These are phyloP conservation scores for Debaryomyces coudertii DNA, from an alignment of 1,139 yeast genomes.

Conservation along the genomic window DNA sequence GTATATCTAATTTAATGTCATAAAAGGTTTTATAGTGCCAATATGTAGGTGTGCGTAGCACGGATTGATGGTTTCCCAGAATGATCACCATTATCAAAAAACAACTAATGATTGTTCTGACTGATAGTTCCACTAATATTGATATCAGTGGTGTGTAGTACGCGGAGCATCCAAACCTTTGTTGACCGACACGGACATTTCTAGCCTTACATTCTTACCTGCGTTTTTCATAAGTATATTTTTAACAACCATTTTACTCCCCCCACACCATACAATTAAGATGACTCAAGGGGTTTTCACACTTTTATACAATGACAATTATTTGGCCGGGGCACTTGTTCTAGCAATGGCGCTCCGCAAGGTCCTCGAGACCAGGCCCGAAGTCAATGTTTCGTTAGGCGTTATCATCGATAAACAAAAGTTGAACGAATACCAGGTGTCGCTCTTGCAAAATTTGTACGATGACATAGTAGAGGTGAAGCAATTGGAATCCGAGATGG, in stretches of 20 bases:
- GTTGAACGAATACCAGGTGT: slow-evolving; percentile 33
- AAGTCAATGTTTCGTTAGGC: slow-evolving; percentile 27
- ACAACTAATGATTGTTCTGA: not conserved
- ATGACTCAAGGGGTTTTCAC: slow-evolving; percentile 63
- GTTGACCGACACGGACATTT: not conserved
- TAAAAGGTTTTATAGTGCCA: slow-evolving; percentile 7
- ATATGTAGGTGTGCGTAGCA: slow-evolving; percentile 5
- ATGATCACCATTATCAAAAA: not conserved
- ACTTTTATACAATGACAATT: slow-evolving; percentile 63
- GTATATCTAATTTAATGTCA: slow-evolving; percentile 25
- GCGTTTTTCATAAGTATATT: not conserved
- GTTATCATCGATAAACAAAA: slow-evolving; percentile 37
- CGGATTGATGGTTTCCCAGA: not conserved
- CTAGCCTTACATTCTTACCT: not conserved
- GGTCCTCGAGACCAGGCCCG: slow-evolving; percentile 19
- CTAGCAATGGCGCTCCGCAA: slow-evolving; percentile 48
- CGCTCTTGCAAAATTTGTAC: slow-evolving; percentile 30
- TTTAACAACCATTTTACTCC: slow-evolving; percentile 8
- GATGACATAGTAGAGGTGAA: slow-evolving; percentile 37
- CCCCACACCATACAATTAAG: not conserved
- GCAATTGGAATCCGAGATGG: slow-evolving; percentile 30
- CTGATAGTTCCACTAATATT: not conserved
- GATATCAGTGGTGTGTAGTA: not conserved
- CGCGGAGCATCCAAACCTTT: not conserved
- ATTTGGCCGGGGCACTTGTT: slow-evolving; percentile 77